Evolutionary conservation across 192 early-diverging fungal genomes (phyloP).

Genomic region (Mortierella hygrophila): DNA sequence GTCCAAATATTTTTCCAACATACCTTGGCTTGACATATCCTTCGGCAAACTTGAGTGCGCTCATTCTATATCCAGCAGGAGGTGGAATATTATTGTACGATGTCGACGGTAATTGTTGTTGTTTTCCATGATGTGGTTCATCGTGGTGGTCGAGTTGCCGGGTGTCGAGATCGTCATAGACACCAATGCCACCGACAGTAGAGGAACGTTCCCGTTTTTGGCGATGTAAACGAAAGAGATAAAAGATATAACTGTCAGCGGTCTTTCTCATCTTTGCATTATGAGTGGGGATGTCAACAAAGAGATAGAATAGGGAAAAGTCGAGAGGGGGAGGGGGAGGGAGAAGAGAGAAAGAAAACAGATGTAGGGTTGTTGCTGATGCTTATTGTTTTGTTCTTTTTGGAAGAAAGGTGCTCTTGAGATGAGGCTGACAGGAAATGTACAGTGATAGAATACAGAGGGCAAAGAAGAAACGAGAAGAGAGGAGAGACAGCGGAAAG

Average conservation of each 20-base stretch:
- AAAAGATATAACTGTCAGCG: slow-evolving; percentile 19
- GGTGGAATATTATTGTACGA: neutral
- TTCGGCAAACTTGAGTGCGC: slow-evolving; percentile 35
- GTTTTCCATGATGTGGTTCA: neutral
- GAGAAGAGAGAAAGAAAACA: too few species aligned
- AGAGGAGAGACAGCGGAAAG: too few species aligned
- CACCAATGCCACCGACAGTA: neutral
- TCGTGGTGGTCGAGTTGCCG: neutral
- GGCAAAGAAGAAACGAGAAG: too few species aligned
- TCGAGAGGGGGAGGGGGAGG: too few species aligned
- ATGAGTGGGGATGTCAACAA: neutral
- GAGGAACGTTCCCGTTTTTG: slow-evolving; percentile 1
- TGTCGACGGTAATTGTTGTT: neutral
- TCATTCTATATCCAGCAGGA: slow-evolving; percentile 12
- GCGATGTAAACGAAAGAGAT: neutral
- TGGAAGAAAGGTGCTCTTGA: too few species aligned
- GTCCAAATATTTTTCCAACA: neutral
- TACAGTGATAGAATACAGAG: too few species aligned
- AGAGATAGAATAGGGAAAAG: neutral
- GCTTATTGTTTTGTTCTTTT: too few species aligned
- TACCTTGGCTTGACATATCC: slow-evolving; percentile 52
- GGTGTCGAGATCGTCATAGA: neutral
- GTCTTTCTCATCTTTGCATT: slow-evolving; percentile 10
- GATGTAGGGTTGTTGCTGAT: too few species aligned
- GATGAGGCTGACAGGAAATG: too few species aligned